Evolutionary conservation across 371 early-diverging fungal genomes (phyloP).

Genomic region (Massospora cicadina): DNA sequence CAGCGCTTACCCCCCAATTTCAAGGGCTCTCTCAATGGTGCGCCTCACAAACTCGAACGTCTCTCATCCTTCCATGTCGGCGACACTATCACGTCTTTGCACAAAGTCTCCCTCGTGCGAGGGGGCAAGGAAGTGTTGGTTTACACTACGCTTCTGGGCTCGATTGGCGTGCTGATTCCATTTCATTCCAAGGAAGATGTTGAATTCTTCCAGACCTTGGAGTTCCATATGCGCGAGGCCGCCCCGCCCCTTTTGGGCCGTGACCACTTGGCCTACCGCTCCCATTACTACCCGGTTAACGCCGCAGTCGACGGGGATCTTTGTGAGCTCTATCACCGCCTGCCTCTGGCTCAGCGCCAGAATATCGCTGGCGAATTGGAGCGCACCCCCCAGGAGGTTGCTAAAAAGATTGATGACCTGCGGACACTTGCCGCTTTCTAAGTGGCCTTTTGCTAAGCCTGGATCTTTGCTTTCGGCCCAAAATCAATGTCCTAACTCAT

Average conservation of each 20-base stretch:
- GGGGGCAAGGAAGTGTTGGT: slow-evolving; percentile 73
- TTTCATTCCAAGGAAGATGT: slow-evolving; percentile 75
- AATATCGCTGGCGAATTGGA: slow-evolving; percentile 78
- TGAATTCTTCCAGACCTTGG: slow-evolving; percentile 82
- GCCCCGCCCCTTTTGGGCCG: slow-evolving; percentile 61
- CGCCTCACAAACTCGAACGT: slow-evolving; percentile 59
- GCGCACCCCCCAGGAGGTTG: slow-evolving; percentile 63
- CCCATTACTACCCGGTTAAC: slow-evolving; percentile 63
- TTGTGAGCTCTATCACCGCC: slow-evolving; percentile 60
- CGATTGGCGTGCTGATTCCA: slow-evolving; percentile 68
- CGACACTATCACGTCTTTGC: slow-evolving; percentile 66
- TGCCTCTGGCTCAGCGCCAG: slow-evolving; percentile 47
- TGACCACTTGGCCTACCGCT: slow-evolving; percentile 73
- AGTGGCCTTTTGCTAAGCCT: background rate
- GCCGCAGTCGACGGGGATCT: slow-evolving; percentile 85
- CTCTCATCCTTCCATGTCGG: slow-evolving; percentile 67
- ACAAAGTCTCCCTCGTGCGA: slow-evolving; percentile 52
- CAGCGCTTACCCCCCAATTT: slow-evolving; percentile 33
- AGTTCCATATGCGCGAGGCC: slow-evolving; percentile 73
- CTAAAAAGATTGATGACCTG: slow-evolving; percentile 85
- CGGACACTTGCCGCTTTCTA: slow-evolving; percentile 35
- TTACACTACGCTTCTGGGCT: slow-evolving; percentile 74
- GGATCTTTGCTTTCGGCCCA: no score
- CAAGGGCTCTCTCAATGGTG: slow-evolving; percentile 61
- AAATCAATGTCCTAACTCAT: no score